phyloP scores from a whole-genome alignment of 345 rosid species.

The Aegle marmelos region DNA sequence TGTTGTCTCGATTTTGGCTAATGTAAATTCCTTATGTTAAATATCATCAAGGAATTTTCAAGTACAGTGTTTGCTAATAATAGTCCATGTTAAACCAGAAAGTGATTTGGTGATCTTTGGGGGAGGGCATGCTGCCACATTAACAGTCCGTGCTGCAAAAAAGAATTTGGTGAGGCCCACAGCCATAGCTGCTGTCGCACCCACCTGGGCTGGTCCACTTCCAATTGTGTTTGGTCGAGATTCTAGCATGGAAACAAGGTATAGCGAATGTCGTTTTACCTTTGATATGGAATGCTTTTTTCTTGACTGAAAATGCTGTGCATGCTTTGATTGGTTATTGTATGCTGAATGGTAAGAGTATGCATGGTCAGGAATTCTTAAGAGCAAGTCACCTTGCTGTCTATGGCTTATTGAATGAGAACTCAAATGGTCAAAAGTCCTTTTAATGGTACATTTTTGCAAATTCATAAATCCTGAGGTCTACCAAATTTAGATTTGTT shows the following conservation, averaged over 20 bases:
- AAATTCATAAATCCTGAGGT: not conserved
- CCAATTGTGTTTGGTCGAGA: slow-evolving; percentile 94
- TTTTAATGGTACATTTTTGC: not conserved
- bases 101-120: slow-evolving; percentile 66
- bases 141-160: slow-evolving; percentile 61
- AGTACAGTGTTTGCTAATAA: slow-evolving; percentile 16
- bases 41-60: not conserved
- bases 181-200: slow-evolving; percentile 87
- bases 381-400: not conserved
- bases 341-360: not conserved
- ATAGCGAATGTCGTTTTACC: slow-evolving; percentile 4
- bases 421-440: not conserved
- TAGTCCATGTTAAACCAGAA: slow-evolving; percentile 31
- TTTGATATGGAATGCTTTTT: not conserved
- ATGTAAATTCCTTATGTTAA: not conserved
- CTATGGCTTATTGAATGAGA: not conserved
- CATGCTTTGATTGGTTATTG: not conserved
- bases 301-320: not conserved
- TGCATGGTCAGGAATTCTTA: not conserved
- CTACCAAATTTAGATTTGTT: not conserved
- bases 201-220: slow-evolving; percentile 94
- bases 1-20: not conserved
- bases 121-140: slow-evolving; percentile 89
- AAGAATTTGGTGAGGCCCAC: slow-evolving; percentile 75
- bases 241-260: slow-evolving; percentile 83